A percentile compares a stretch with the other conserved stretches of the same genome.
Conservation (phyloP, 257 asterid genomes). For the Fraxinus anomala region DNA sequence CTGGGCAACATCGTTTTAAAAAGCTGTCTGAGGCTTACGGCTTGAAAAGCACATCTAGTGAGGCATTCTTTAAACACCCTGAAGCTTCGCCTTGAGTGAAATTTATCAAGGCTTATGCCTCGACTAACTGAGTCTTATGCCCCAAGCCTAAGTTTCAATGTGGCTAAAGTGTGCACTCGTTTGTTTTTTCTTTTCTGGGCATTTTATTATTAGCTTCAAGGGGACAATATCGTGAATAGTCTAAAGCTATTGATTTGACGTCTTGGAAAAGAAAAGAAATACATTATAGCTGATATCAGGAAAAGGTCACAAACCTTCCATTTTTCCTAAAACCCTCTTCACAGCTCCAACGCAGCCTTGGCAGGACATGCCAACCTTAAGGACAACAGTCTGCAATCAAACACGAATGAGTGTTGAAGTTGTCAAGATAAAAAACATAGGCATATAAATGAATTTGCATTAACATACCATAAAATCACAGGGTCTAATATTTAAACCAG, state of each 20-base stretch:
- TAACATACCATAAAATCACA: not conserved
- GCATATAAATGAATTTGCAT: not conserved
- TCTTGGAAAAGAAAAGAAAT: not conserved
- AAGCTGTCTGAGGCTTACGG: not conserved
- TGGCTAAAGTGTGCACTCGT: not conserved
- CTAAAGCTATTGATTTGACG: not conserved
- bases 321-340: slow-evolving; percentile 79
- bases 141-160: not conserved
- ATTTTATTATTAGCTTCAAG: not conserved
- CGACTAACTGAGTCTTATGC: not conserved
- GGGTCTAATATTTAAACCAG: not conserved
- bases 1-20: not conserved
- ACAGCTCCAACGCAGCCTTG: slow-evolving; percentile 93
- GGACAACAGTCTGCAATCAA: slow-evolving; percentile 79
- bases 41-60: not conserved
- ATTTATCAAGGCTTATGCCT: not conserved
- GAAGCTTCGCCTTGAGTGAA: not conserved
- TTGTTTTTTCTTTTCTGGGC: not conserved
- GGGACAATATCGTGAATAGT: not conserved
- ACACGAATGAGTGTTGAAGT: not conserved
- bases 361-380: slow-evolving; percentile 92
- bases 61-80: not conserved
- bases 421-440: not conserved
- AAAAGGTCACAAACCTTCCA: slow-evolving; percentile 62
- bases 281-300: not conserved